These are phyloP conservation scores for Sisymbrium altissimum DNA, from an alignment of 345 rosid species.

Conservation along the genomic window DNA sequence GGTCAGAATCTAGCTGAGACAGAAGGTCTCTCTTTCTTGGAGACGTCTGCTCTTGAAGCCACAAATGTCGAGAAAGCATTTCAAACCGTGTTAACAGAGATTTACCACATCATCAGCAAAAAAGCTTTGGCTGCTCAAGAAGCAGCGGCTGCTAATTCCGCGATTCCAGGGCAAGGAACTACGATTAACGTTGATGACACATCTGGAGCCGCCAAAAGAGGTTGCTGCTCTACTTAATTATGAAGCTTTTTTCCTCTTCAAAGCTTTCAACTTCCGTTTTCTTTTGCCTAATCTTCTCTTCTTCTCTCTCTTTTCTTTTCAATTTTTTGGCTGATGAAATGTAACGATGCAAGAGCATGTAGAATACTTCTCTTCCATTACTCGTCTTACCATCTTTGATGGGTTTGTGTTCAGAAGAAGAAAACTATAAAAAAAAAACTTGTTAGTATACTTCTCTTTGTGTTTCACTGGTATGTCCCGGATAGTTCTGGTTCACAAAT, in stretches of 20 bases:
- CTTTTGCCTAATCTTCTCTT: conserved; percentile 5
- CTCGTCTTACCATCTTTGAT: conserved; percentile 17
- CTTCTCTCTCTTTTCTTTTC: not conserved
- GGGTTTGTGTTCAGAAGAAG: not conserved
- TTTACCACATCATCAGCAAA: conserved; percentile 63
- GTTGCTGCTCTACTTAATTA: conserved; percentile 53
- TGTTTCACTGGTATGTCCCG: not conserved
- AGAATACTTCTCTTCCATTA: conserved; percentile 24
- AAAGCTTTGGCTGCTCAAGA: conserved; percentile 69
- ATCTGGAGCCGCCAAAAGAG: conserved; percentile 43
- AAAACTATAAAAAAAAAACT: not conserved
- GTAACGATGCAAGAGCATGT: conserved; percentile 26
- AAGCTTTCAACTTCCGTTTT: not conserved
- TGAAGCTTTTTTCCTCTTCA: not conserved
- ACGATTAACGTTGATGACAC: conserved; percentile 55
- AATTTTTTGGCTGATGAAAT: conserved; percentile 28
- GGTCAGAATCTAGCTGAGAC: conserved; percentile 55
- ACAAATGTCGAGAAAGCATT: conserved; percentile 67
- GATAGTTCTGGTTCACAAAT: not conserved
- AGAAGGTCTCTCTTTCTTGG: conserved; percentile 67
- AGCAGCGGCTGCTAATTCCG: conserved; percentile 41
- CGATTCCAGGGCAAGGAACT: conserved; percentile 58
- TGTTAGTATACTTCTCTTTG: not conserved
- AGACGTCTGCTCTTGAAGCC: conserved; percentile 74
- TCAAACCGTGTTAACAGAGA: conserved; percentile 57